Conservation (phyloP, 495 filamentous ascomycete species). For the Hyphodiscus hymeniophilus region DNA sequence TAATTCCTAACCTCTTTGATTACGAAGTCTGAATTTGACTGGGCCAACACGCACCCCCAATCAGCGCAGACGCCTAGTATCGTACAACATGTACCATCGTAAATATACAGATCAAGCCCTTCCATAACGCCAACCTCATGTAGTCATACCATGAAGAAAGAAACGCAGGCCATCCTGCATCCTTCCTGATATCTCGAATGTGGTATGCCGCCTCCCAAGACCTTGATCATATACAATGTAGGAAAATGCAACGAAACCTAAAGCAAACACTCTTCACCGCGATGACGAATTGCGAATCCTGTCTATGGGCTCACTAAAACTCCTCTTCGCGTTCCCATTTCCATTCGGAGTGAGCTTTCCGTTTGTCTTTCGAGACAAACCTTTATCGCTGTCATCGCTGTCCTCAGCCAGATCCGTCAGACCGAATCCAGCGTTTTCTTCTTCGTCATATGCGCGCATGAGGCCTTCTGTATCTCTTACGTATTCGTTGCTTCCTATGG, state of each 20-base stretch:
- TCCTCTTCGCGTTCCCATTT: slow-evolving; percentile 15
- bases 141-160: slow-evolving; percentile 4
- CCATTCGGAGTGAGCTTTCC: slow-evolving; percentile 13
- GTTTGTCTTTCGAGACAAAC: slow-evolving; percentile 15
- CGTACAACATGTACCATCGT: slow-evolving; percentile 11
- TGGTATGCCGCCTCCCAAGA: background rate
- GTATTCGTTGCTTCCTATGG: slow-evolving; percentile 52
- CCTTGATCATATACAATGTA: slow-evolving; percentile 16
- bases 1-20: background rate
- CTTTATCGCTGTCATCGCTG: slow-evolving; percentile 44
- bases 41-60: slow-evolving; percentile 5
- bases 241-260: slow-evolving; percentile 6
- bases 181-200: slow-evolving; percentile 3
- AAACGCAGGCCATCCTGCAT: slow-evolving; percentile 19
- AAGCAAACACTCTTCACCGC: slow-evolving; percentile 6
- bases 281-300: slow-evolving; percentile 11
- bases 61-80: slow-evolving; percentile 7
- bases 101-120: slow-evolving; percentile 8
- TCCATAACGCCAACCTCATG: slow-evolving; percentile 21
- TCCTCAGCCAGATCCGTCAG: slow-evolving; percentile 64
- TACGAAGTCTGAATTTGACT: background rate
- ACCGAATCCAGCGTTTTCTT: slow-evolving; percentile 45
- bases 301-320: slow-evolving; percentile 17
- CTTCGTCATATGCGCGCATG: slow-evolving; percentile 77
- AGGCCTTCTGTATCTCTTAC: slow-evolving; percentile 65